These are phyloP conservation scores for Ophiostoma ulmi DNA, from an alignment of 2,329 filamentous ascomycete species.

Conservation along the genomic window DNA sequence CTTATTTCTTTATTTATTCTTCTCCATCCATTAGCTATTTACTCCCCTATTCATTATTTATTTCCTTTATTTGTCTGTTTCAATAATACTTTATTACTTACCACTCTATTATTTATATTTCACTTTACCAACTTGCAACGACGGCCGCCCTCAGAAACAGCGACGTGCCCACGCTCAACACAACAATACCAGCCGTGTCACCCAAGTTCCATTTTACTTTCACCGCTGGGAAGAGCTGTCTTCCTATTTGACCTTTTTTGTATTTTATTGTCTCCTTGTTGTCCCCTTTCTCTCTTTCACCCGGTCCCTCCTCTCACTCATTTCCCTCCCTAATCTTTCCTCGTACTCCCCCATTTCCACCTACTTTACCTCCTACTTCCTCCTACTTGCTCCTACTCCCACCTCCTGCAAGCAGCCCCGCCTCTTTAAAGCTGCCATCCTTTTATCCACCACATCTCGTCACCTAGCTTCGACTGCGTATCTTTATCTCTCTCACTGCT, in stretches of 20 bases:
- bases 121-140: background rate
- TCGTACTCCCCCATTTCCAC: background rate
- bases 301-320: background rate
- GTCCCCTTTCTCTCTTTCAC: constrained; percentile 5
- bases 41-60: background rate
- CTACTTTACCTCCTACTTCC: background rate
- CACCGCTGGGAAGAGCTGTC: constrained; percentile 14
- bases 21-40: background rate
- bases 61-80: background rate
- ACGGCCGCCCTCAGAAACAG: background rate
- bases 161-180: constrained; percentile 10
- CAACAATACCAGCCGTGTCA: constrained; percentile 6
- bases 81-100: background rate
- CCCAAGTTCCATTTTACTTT: background rate
- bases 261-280: background rate
- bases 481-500: constrained; percentile 14
- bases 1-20: background rate
- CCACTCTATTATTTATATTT: constrained; percentile 8
- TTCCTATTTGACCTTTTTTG: background rate
- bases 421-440: constrained; percentile 14
- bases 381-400: background rate
- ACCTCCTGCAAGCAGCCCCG: constrained; percentile 10
- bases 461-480: constrained; percentile 14
- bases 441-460: constrained; percentile 15
- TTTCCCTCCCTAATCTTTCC: background rate